A percentile compares a stretch with the other conserved stretches of the same genome.
Conservation (phyloP, 2,329 filamentous ascomycete genomes). For the Drechmeria coniospora region DNA sequence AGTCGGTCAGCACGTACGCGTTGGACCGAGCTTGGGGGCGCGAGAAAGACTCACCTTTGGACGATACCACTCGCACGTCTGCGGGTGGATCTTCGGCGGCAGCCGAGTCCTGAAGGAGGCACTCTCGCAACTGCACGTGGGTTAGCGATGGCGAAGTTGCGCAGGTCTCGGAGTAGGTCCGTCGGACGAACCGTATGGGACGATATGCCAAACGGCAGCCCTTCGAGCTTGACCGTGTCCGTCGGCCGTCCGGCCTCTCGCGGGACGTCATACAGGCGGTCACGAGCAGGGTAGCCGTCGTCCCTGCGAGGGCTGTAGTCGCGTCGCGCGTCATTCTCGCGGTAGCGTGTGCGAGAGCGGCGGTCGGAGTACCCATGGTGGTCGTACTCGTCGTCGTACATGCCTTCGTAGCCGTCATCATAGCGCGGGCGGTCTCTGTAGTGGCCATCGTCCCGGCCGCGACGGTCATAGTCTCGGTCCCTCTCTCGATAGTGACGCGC, state of each 20-base stretch:
- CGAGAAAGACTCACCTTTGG: slow-evolving; percentile 14
- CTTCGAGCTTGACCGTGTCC: slow-evolving; percentile 39
- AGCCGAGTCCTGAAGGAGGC: slow-evolving; percentile 17
- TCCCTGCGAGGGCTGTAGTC: slow-evolving; percentile 7
- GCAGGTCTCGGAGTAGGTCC: background rate
- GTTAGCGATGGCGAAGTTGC: background rate
- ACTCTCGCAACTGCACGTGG: slow-evolving; percentile 22
- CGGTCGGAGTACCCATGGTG: slow-evolving; percentile 4
- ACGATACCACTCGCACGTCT: slow-evolving; percentile 23
- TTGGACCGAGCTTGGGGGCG: too few relatives aligned
- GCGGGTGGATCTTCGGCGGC: slow-evolving; percentile 20
- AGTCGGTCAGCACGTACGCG: slow-evolving; percentile 3
- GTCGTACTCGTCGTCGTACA: slow-evolving; percentile 18
- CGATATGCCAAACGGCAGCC: slow-evolving; percentile 31
- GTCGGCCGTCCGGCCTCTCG: slow-evolving; percentile 26
- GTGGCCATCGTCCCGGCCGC: slow-evolving; percentile 13
- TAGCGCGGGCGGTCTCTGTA: too few relatives aligned
- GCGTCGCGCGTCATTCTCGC: slow-evolving; percentile 9
- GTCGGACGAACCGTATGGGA: slow-evolving; percentile 28
- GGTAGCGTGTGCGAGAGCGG: slow-evolving; percentile 6
- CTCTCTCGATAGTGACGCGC: slow-evolving; percentile 11
- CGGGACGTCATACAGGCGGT: slow-evolving; percentile 15
- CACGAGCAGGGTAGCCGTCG: slow-evolving; percentile 1
- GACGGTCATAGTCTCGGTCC: slow-evolving; percentile 10
- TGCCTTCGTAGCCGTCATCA: slow-evolving; percentile 19